phyloP scores from a whole-genome alignment of 345 rosid genomes.

The Trapa bicornis region DNA sequence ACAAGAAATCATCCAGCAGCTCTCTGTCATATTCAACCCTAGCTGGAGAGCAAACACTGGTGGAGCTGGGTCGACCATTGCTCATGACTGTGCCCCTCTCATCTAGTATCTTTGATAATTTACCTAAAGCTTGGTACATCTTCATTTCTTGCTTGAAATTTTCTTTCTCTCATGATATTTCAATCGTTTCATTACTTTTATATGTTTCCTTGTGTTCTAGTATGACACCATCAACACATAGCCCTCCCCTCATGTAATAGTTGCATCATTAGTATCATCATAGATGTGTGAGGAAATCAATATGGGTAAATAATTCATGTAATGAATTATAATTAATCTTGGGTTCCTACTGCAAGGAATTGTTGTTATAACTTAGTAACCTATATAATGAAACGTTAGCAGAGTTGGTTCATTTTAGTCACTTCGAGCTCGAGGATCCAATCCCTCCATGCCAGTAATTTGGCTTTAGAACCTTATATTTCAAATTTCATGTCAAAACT shows the following conservation, averaged over 20 bases:
- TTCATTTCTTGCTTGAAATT: slow-evolving; percentile 5
- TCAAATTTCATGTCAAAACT: background rate
- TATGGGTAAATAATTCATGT: background rate
- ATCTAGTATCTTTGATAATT: slow-evolving; percentile 35
- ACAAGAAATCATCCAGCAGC: slow-evolving; percentile 29
- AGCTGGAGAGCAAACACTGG: slow-evolving; percentile 18
- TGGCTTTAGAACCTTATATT: background rate
- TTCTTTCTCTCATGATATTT: background rate
- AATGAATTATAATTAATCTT: background rate
- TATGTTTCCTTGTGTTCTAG: background rate
- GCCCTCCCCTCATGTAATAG: background rate
- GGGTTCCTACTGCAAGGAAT: background rate
- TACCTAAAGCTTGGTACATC: slow-evolving; percentile 83
- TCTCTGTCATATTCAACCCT: slow-evolving; percentile 16
- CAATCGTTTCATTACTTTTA: background rate
- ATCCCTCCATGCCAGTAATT: background rate
- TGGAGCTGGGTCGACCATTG: slow-evolving; percentile 76
- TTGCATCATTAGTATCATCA: background rate
- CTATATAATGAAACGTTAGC: background rate
- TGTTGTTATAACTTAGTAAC: background rate
- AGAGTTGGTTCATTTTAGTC: background rate
- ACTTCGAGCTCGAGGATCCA: background rate
- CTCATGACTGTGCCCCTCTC: slow-evolving; percentile 57
- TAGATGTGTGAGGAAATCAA: background rate
- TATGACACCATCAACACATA: background rate